Base-by-base conservation (phyloP, 768 basidiomycete species). In the Porphyrellus cyaneotinctus region DNA sequence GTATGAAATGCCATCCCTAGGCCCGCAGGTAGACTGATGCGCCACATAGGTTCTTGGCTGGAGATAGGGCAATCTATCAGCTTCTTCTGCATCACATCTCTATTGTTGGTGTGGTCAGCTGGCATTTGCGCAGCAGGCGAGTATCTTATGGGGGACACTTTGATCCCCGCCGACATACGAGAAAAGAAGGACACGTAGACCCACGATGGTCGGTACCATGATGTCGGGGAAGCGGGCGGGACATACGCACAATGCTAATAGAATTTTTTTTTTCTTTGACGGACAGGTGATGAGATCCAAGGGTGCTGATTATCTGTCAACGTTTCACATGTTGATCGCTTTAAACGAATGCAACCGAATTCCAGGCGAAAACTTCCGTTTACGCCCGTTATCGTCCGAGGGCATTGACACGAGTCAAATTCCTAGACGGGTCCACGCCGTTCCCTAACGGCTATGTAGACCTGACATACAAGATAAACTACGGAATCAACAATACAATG, bases 21-120 rank as follows among this genome's bases (percentile, higher is more conserved):
- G 23, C 15, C 14, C 28, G 8, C 30, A 38, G 24, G 4, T 56
- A 24, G 39, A 48, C 54, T 64, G 39, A 54, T 47, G 43, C 20
- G 33, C 3, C 53, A 20, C 7, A 32, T 60, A 80, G 87, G 91
- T 0, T 90, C 87, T 4, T 94, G 91, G 91, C 72, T 93, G 52
- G 88, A 94, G 63, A 94, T 92, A 47, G 91, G 91, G 7, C 87
- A 90, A 63, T 85, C 88, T 0, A 91, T 94, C 65, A 90, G 80
- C 45, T 91, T 92, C 72, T 94, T 91, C 70, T 86, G 85, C 59
- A 89, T 93, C 54, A 82, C 88, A 1, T 91, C 88, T 1, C 70
- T 92, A 33, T 72, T 94, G 49, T 74, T 89, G 36, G 74, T 90
- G 5, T 92, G 88, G 82, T 85, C 87, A 1, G 87, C 85, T 24